Evolutionary conservation across 108 stramenopile genomes (phyloP).

Genomic region (Cyclotella kingstonii): DNA sequence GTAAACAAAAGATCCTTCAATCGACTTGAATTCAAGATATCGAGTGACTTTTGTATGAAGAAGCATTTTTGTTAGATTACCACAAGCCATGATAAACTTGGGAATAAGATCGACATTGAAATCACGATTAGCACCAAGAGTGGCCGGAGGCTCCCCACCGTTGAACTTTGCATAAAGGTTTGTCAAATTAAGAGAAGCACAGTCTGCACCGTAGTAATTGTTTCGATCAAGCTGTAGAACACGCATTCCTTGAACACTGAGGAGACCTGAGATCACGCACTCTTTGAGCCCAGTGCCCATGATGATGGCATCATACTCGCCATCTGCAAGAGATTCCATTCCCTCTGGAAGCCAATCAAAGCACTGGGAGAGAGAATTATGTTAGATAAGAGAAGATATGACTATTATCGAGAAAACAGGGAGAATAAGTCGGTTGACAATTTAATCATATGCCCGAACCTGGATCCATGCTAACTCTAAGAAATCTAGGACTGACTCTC

Average conservation of each 20-base stretch:
- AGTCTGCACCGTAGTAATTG: conserved; percentile 97
- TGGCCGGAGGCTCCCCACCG: conserved; percentile 73
- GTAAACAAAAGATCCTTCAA: conserved; percentile 96
- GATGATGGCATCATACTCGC: conserved; percentile 99
- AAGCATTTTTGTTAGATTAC: conserved; percentile 98
- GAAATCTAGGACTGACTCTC: no score
- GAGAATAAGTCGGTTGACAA: neutral
- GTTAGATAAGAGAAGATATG: neutral
- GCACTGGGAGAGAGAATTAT: conserved; percentile 26
- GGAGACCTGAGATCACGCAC: conserved; percentile 97
- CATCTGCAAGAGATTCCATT: conserved; percentile 95
- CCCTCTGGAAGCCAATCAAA: conserved; percentile 93
- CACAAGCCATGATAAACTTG: conserved; percentile 99
- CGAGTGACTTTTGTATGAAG: conserved; percentile 96
- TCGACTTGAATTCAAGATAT: conserved; percentile 96
- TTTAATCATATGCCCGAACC: no score
- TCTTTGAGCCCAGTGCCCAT: conserved; percentile 99
- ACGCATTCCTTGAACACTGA: conserved; percentile 90
- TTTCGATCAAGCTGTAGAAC: conserved; percentile 98
- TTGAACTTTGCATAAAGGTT: conserved; percentile 97
- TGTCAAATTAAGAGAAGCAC: conserved; percentile 95
- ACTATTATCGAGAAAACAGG: neutral
- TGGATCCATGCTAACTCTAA: no score
- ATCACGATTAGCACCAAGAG: conserved; percentile 90
- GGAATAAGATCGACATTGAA: conserved; percentile 99